A percentile compares a stretch with the other conserved stretches of the same genome.
Evolutionary conservation across 2,329 filamentous ascomycete genomes (phyloP).

Genomic region (Penicillium concentricum): DNA sequence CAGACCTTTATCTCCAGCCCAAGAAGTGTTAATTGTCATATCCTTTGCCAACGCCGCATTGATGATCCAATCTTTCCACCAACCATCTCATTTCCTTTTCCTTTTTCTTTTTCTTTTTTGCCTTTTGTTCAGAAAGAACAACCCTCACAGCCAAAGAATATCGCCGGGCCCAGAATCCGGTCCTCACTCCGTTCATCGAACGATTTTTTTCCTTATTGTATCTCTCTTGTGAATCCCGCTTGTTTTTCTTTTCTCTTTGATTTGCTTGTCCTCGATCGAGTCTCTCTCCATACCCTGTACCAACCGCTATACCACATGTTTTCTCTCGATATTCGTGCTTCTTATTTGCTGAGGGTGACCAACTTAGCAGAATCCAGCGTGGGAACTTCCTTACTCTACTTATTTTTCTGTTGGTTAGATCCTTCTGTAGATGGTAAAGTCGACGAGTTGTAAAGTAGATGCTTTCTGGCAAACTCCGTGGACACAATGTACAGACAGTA

Average conservation of each 20-base stretch:
- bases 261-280: background rate
- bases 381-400: background rate
- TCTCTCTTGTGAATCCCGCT: background rate
- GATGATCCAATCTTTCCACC: constrained; percentile 1
- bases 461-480: background rate
- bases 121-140: background rate
- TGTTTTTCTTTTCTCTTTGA: constrained; percentile 1
- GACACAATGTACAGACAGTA: background rate
- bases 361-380: constrained; percentile 12
- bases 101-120: constrained; percentile 4
- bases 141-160: background rate
- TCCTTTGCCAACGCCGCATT: background rate
- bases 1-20: background rate
- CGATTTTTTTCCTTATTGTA: constrained; percentile 1
- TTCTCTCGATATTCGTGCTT: constrained; percentile 13
- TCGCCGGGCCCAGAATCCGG: background rate
- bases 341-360: constrained; percentile 4
- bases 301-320: constrained; percentile 28
- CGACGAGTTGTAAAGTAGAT: background rate
- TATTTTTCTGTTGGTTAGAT: background rate
- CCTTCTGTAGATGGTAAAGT: background rate
- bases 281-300: constrained; percentile 25
- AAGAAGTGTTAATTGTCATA: constrained; percentile 9
- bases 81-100: constrained; percentile 4
- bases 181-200: constrained; percentile 4